These are phyloP conservation scores for Beauveria rudraprayagi DNA, from an alignment of 2,329 filamentous ascomycete genomes.

Conservation along the genomic window DNA sequence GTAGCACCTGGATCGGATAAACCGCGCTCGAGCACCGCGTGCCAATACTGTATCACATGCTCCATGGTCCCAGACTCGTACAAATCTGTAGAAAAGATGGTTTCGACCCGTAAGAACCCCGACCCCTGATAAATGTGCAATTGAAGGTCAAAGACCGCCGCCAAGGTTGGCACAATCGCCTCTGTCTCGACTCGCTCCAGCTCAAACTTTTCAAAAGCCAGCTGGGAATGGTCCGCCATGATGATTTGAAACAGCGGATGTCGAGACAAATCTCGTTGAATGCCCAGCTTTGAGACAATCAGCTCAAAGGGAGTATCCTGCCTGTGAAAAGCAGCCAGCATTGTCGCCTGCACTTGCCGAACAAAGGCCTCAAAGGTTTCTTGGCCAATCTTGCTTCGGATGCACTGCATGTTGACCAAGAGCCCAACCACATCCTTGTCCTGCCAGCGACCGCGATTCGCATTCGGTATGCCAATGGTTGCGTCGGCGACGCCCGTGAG, in stretches of 20 bases:
- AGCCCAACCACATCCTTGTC: background rate
- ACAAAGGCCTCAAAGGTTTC: constrained; percentile 15
- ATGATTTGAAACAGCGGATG: constrained; percentile 15
- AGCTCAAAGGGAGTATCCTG: constrained; percentile 19
- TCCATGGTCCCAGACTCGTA: no score
- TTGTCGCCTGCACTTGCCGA: constrained; percentile 12
- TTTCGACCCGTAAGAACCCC: background rate
- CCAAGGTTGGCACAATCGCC: background rate
- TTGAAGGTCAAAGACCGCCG: background rate
- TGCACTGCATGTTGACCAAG: constrained; percentile 7
- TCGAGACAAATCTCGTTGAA: constrained; percentile 6
- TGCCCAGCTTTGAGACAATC: constrained; percentile 13
- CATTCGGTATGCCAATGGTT: constrained; percentile 1
- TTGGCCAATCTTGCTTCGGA: constrained; percentile 12
- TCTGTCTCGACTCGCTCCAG: constrained; percentile 13
- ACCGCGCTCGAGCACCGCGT: no score
- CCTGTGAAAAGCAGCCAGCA: constrained; percentile 13
- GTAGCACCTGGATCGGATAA: no score
- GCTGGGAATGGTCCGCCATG: constrained; percentile 16
- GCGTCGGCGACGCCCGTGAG: constrained; percentile 10
- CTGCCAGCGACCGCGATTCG: constrained; percentile 1
- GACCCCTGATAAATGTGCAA: background rate
- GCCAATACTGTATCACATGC: no score
- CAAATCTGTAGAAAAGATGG: no score
- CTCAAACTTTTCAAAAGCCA: constrained; percentile 1